These are phyloP conservation scores for Fraxinus floribunda DNA, from an alignment of 305 asterid genomes.

Conservation along the genomic window DNA sequence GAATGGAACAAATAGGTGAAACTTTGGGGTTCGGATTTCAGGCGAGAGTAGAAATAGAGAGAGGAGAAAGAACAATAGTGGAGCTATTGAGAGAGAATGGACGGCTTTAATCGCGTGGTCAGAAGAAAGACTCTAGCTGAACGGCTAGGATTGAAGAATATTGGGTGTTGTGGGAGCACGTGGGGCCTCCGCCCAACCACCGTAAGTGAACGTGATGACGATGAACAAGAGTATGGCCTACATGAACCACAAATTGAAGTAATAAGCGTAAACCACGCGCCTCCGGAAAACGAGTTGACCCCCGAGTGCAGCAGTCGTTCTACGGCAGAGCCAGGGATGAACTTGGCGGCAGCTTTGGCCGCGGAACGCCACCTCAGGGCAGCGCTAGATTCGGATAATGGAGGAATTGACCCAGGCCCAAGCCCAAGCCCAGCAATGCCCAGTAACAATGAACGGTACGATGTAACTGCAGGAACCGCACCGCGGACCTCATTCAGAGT, in stretches of 20 bases:
- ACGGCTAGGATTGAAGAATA: constrained; percentile 61
- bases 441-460: not conserved
- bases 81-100: constrained; percentile 64
- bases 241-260: constrained; percentile 23
- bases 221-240: constrained; percentile 29
- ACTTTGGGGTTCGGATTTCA: constrained; percentile 51
- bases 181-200: constrained; percentile 54
- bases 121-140: constrained; percentile 61
- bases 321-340: constrained; percentile 54
- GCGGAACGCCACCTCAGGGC: constrained; percentile 73
- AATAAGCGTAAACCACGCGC: constrained; percentile 3
- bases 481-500: constrained; percentile 45
- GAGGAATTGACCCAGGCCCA: not conserved
- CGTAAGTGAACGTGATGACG: constrained; percentile 40
- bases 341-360: constrained; percentile 76
- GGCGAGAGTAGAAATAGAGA: constrained; percentile 40
- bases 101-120: constrained; percentile 46
- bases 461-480: constrained; percentile 5
- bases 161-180: constrained; percentile 64
- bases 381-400: constrained; percentile 34
- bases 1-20: constrained; percentile 53
- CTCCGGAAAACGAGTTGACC: constrained; percentile 27
- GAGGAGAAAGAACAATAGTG: constrained; percentile 44
- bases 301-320: constrained; percentile 37
- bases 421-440: constrained; percentile 6